Percentiles rank a stretch among this genome's conserved stretches.
These are phyloP conservation scores for Collybia sp. DNA, from an alignment of 768 basidiomycete species.

Conservation along the genomic window DNA sequence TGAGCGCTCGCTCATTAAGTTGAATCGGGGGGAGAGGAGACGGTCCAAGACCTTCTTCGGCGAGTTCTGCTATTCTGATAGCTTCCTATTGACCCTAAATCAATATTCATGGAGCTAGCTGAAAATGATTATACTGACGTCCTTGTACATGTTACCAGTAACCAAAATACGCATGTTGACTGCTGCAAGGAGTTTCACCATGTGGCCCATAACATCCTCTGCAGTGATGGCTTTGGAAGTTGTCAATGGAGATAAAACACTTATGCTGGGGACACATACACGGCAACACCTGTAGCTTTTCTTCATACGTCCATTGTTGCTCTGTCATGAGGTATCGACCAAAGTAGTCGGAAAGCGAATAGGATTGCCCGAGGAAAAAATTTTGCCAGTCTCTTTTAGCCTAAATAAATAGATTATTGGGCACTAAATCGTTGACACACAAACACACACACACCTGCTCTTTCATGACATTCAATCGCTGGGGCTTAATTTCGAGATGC, in stretches of 20 bases:
- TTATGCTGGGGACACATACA: conserved; percentile 41
- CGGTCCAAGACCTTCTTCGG: conserved; percentile 60
- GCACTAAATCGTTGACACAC: conserved; percentile 3
- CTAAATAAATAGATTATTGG: conserved; percentile 29
- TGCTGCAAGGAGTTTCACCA: conserved; percentile 51
- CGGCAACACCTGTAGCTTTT: conserved; percentile 70
- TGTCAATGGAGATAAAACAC: background rate
- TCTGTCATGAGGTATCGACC: conserved; percentile 66
- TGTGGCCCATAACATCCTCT: conserved; percentile 66
- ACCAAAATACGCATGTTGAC: conserved; percentile 71
- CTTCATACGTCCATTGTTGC: conserved; percentile 69
- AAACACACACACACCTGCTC: conserved; percentile 57
- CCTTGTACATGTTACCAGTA: conserved; percentile 79
- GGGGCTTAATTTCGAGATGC: conserved; percentile 56
- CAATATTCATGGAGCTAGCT: background rate
- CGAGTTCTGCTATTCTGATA: conserved; percentile 60
- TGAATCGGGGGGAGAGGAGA: conserved; percentile 52
- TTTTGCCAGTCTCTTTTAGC: conserved; percentile 78
- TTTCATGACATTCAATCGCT: conserved; percentile 76
- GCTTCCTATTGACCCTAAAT: conserved; percentile 55
- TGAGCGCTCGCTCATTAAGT: conserved; percentile 50
- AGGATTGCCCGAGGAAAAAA: conserved; percentile 82
- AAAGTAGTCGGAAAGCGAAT: conserved; percentile 75
- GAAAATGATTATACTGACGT: conserved; percentile 42
- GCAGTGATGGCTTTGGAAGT: conserved; percentile 54